Evolutionary conservation across 441 rosid genomes (phyloP).

Genomic region (Metrosideros polymorpha): DNA sequence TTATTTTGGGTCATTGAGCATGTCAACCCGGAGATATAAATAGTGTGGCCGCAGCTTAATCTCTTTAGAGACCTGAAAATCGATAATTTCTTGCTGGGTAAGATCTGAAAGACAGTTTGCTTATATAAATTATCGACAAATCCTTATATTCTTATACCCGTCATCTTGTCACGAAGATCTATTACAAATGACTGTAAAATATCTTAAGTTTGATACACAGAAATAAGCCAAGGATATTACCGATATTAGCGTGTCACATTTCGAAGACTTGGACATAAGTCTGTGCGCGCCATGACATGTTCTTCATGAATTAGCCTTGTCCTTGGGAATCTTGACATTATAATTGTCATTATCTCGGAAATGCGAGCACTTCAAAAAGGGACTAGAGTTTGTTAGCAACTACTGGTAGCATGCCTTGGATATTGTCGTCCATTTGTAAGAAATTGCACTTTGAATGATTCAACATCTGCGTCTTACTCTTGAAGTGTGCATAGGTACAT

Average conservation of each 20-base stretch:
- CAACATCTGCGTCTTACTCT: not conserved
- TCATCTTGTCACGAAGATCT: slow-evolving; percentile 75
- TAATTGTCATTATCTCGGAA: not conserved
- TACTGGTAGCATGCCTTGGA: not conserved
- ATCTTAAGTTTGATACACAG: not conserved
- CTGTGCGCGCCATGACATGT: not conserved
- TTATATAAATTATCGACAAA: not conserved
- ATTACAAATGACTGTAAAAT: slow-evolving; percentile 52
- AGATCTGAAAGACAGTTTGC: not conserved
- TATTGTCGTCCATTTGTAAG: not conserved
- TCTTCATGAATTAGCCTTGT: not conserved
- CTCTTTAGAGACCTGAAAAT: slow-evolving; percentile 78
- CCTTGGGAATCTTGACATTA: not conserved
- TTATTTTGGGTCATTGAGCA: slow-evolving; percentile 44
- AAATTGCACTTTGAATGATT: not conserved
- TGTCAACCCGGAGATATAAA: slow-evolving; percentile 63
- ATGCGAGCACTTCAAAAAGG: not conserved
- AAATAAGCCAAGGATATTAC: not conserved
- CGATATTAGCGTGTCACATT: not conserved
- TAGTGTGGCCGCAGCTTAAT: slow-evolving; percentile 64
- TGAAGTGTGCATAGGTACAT: not conserved
- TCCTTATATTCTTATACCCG: slow-evolving; percentile 21
- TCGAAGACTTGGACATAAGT: not conserved
- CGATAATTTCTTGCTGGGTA: not conserved
- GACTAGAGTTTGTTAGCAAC: not conserved